Conservation (phyloP, 2,329 filamentous ascomycete genomes). For the Phaeosphaeriaceae sp. region DNA sequence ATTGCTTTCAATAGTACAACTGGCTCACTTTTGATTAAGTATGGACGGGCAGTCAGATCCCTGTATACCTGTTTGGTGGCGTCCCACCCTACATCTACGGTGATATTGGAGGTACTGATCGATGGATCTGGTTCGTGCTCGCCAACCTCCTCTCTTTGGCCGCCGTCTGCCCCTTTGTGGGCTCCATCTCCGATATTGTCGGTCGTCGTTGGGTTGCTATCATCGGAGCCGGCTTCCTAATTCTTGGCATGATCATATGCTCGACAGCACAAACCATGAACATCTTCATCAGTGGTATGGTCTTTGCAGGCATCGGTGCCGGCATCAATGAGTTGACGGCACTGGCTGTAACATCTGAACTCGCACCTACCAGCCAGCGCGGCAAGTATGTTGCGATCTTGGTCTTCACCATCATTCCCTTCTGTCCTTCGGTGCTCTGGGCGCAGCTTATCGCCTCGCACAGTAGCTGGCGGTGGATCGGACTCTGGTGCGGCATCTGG, state of each 20-base stretch:
- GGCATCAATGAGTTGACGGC: constrained; percentile 73
- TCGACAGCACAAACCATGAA: constrained; percentile 37
- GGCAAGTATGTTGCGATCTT: constrained; percentile 67
- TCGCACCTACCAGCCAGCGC: constrained; percentile 69
- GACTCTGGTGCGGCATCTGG: constrained; percentile 60
- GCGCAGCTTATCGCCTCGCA: constrained; percentile 62
- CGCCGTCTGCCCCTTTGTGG: constrained; percentile 68
- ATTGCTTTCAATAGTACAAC: too few relatives aligned
- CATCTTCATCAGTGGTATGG: constrained; percentile 39
- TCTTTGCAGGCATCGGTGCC: constrained; percentile 68
- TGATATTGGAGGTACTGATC: constrained; percentile 65
- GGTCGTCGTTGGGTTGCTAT: constrained; percentile 41
- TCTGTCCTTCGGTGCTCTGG: constrained; percentile 68
- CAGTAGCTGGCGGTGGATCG: constrained; percentile 62
- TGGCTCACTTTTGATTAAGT: constrained; percentile 31
- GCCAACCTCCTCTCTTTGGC: constrained; percentile 62
- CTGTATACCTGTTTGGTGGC: constrained; percentile 49
- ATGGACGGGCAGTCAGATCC: constrained; percentile 68
- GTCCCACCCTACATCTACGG: constrained; percentile 59
- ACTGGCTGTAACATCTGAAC: constrained; percentile 70
- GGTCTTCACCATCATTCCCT: constrained; percentile 67
- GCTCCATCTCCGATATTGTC: constrained; percentile 47
- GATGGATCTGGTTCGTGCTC: constrained; percentile 64
- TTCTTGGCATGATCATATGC: constrained; percentile 42
- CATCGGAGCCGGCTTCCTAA: constrained; percentile 39